A percentile compares a stretch with the other conserved stretches of the same genome.
phyloP scores from a whole-genome alignment of 2,329 filamentous ascomycete species.

The Xylariaceae sp. region DNA sequence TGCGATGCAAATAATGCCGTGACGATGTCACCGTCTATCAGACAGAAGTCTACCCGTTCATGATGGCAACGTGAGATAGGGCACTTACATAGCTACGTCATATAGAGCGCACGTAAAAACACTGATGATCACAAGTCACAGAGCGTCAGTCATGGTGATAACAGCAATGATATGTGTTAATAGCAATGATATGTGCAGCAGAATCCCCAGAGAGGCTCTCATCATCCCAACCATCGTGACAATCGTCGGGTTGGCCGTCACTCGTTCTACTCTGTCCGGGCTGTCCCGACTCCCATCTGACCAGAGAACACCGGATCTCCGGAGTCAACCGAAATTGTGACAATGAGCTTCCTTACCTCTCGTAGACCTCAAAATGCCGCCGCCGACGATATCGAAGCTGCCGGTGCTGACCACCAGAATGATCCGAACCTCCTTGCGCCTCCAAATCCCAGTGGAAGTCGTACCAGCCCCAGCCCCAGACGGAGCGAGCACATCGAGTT shows the following conservation, averaged over 20 bases:
- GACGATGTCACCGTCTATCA: not conserved
- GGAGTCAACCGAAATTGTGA: not conserved
- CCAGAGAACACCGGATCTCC: not conserved
- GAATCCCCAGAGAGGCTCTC: not conserved
- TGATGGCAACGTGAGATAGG: constrained; percentile 1
- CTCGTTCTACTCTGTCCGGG: not conserved
- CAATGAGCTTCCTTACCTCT: constrained; percentile 23
- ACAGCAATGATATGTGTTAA: not conserved
- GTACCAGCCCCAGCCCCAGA: not conserved
- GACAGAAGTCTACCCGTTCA: not conserved
- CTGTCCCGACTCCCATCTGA: not conserved
- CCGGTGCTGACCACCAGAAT: constrained; percentile 19
- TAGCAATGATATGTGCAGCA: not conserved
- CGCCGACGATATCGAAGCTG: constrained; percentile 27
- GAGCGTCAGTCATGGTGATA: not conserved
- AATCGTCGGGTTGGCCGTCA: not conserved
- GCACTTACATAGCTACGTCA: constrained; percentile 6
- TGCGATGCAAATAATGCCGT: not conserved
- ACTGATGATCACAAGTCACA: not conserved
- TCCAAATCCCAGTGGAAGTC: not conserved
- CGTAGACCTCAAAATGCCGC: constrained; percentile 15
- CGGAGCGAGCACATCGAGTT: constrained; percentile 27
- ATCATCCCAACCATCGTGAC: not conserved
- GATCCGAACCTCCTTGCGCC: not conserved
- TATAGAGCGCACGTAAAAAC: not conserved